Evolutionary conservation across 106 monocot species (phyloP).

Genomic region (Alisma plantagoaquatica): DNA sequence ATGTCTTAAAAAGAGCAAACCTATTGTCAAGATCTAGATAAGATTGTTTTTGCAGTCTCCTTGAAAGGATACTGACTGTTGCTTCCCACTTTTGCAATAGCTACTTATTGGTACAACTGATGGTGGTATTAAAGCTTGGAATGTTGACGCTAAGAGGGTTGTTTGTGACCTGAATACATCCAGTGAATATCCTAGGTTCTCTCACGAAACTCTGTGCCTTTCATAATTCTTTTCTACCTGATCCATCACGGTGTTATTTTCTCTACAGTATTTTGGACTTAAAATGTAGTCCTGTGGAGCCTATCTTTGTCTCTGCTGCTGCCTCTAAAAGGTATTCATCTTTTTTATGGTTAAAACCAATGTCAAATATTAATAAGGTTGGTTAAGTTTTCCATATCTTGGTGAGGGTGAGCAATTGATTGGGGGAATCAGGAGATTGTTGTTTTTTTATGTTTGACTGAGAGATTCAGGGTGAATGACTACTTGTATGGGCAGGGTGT

Average conservation of each 20-base stretch:
- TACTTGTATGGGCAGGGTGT: too few relatives aligned
- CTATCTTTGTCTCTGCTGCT: slow-evolving; percentile 94
- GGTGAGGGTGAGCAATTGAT: too few relatives aligned
- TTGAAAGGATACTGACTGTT: too few relatives aligned
- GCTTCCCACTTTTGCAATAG: slow-evolving; percentile 67
- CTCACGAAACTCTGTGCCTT: neutral
- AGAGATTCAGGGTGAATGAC: too few relatives aligned
- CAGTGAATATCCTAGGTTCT: slow-evolving; percentile 70
- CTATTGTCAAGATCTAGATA: too few relatives aligned
- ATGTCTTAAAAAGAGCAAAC: too few relatives aligned
- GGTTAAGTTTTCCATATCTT: too few relatives aligned
- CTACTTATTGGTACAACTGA: slow-evolving; percentile 93
- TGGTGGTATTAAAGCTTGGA: slow-evolving; percentile 99
- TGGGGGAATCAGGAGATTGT: too few relatives aligned
- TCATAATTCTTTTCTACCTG: neutral
- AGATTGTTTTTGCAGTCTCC: too few relatives aligned
- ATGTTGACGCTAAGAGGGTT: slow-evolving; percentile 99
- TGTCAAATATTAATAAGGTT: too few relatives aligned
- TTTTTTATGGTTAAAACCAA: neutral
- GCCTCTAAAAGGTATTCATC: slow-evolving; percentile 76
- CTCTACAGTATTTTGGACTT: slow-evolving; percentile 63
- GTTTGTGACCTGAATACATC: slow-evolving; percentile 89
- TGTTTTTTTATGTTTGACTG: neutral
- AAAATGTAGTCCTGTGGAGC: slow-evolving; percentile 93
- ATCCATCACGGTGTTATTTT: neutral